A percentile compares a stretch with the other conserved stretches of the same genome.
Conservation (phyloP, 2,329 filamentous ascomycete genomes). For the Akanthomyces lecanii region DNA sequence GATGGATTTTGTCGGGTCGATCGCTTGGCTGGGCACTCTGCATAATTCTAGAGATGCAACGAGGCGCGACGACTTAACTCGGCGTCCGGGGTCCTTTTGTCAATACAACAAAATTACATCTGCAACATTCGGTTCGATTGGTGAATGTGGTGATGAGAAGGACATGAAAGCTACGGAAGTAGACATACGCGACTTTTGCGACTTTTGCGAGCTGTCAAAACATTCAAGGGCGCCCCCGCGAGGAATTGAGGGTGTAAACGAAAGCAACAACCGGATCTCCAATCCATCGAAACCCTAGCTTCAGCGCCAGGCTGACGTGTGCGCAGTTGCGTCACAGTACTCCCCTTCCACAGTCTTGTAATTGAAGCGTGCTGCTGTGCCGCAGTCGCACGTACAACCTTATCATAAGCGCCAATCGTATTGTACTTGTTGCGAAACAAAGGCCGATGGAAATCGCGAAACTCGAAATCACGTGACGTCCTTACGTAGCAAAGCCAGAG, state of each 20-base stretch:
- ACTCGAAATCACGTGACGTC: background rate
- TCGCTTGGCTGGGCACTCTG: constrained; percentile 33
- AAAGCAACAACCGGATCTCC: too few relatives aligned
- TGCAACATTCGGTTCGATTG: constrained; percentile 18
- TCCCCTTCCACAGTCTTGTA: too few relatives aligned
- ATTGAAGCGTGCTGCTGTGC: too few relatives aligned
- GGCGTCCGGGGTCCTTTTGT: constrained; percentile 41
- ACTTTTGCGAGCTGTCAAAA: background rate
- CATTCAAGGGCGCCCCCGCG: too few relatives aligned
- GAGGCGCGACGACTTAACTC: constrained; percentile 36
- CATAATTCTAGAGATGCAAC: constrained; percentile 29
- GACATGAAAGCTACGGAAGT: background rate
- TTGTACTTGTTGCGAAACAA: background rate
- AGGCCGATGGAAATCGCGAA: background rate
- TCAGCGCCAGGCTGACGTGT: too few relatives aligned
- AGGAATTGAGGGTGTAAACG: too few relatives aligned
- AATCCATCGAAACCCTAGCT: too few relatives aligned
- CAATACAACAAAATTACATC: constrained; percentile 37
- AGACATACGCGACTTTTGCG: background rate
- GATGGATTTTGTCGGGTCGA: constrained; percentile 34
- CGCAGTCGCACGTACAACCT: too few relatives aligned
- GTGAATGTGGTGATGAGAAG: background rate
- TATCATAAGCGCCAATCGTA: too few relatives aligned
- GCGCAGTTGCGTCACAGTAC: too few relatives aligned
- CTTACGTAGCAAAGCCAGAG: background rate